Base-by-base conservation (phyloP, 305 asterid genomes). In the Plantago coronopus region DNA sequence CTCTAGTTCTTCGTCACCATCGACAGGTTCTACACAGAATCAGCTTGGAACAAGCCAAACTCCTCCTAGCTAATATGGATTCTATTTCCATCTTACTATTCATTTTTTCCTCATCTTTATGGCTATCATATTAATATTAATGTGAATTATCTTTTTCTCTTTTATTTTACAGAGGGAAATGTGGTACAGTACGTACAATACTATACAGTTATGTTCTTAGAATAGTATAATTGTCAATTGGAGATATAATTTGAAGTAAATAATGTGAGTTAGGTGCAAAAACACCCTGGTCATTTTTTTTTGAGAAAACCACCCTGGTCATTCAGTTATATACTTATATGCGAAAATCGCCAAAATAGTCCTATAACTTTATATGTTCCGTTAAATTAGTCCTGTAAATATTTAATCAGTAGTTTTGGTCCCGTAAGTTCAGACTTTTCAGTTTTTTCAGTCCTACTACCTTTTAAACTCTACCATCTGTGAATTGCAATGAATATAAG, bases 101-200 rank as follows among this genome's bases (percentile, higher is more conserved):
- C 46, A 34, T 57, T 66, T 59, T 66, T 42, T 55, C 68, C 63
- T 67, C 60, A 55, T 49, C 12, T 63, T 48, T 69, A 59, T 68
- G 82, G 78, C 69, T 79, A 74, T 76, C 63, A 78, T 74, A 64
- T 78, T 76, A 63, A 78, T 74, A 64, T 78, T 65, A 63, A 63
- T 74, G 70, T 79, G 72, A 70, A 76, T 67, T 74, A 73, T 50
- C 65, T 71, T 67, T 64, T 4, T 34, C 11, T 62, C 68, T 59
- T 21, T 38, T 49, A 42, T 13, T n/a, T 17, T n/a, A 29, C n/a
- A 56, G 48, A 18, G 48, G 19, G 44, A 48, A 61, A 48, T 68
- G 29, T 61, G 72, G 58, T 58, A 63, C 40, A 54, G 63, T 67
- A n/a, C n/a, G n/a, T n/a, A n/a, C n/a, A n/a, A n/a, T n/a, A n/a